Conservation (phyloP, 2,329 filamentous ascomycete species). For the Nectriaceae sp. region DNA sequence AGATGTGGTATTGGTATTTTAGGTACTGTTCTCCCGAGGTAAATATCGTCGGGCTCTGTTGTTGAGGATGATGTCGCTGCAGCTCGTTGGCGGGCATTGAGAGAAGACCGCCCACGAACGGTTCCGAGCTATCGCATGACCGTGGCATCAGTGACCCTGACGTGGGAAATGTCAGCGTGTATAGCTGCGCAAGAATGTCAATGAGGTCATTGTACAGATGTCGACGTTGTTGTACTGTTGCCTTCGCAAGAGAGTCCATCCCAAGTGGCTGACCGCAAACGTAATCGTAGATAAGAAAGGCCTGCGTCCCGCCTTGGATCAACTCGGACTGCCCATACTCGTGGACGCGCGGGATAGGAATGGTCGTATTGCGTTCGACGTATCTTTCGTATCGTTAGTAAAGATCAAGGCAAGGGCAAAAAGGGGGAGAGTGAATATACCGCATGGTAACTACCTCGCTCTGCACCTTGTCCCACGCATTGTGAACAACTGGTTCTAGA, state of each 20-base stretch:
- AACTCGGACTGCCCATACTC: slow-evolving; percentile 10
- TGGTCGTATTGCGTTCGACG: slow-evolving; percentile 9
- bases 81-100: slow-evolving; percentile 16
- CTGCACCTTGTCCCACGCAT: slow-evolving; percentile 14
- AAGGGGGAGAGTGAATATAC: slow-evolving; percentile 2
- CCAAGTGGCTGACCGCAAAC: slow-evolving; percentile 9
- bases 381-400: slow-evolving; percentile 4
- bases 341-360: slow-evolving; percentile 14
- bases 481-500: slow-evolving; percentile 13
- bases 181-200: slow-evolving; percentile 12
- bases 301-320: slow-evolving; percentile 2
- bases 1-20: slow-evolving; percentile 10
- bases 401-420: not conserved
- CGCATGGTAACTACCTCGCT: slow-evolving; percentile 19
- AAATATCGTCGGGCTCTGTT: not conserved
- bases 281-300: slow-evolving; percentile 14
- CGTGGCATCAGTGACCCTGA: slow-evolving; percentile 15
- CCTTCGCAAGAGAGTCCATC: slow-evolving; percentile 1
- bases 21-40: slow-evolving; percentile 8
- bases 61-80: slow-evolving; percentile 1
- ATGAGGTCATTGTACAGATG: slow-evolving; percentile 15
- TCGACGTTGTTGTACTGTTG: slow-evolving; percentile 1
- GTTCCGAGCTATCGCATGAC: slow-evolving; percentile 1
- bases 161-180: slow-evolving; percentile 8
- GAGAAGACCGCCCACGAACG: slow-evolving; percentile 4